These are phyloP conservation scores for Podospora didyma DNA, from an alignment of 495 filamentous ascomycete species.

Conservation along the genomic window DNA sequence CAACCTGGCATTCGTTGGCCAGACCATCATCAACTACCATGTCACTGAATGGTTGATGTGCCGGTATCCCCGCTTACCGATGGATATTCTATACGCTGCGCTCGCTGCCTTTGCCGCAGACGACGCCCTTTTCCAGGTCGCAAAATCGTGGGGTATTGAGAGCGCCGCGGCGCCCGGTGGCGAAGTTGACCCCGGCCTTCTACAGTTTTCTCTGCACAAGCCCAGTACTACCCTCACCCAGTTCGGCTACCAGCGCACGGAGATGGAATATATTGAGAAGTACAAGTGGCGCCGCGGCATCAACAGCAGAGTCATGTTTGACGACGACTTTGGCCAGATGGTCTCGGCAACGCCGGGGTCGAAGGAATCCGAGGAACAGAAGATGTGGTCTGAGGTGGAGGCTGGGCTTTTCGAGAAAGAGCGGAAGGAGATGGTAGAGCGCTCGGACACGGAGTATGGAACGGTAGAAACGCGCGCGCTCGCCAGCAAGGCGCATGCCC, in stretches of 20 bases:
- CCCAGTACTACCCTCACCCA: conserved; percentile 50
- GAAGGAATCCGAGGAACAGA: background rate
- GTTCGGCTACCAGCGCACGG: conserved; percentile 39
- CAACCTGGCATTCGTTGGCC: conserved; percentile 75
- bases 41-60: conserved; percentile 81
- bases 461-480: conserved; percentile 23
- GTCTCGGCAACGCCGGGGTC: conserved; percentile 13
- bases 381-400: conserved; percentile 5
- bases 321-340: conserved; percentile 74
- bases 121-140: conserved; percentile 62
- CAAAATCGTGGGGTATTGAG: conserved; percentile 87
- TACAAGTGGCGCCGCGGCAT: conserved; percentile 66
- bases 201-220: conserved; percentile 67
- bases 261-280: conserved; percentile 32
- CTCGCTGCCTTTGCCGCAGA: conserved; percentile 77
- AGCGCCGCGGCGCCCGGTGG: conserved; percentile 73
- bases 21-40: conserved; percentile 79
- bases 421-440: conserved; percentile 1
- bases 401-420: background rate
- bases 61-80: conserved; percentile 84
- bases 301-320: conserved; percentile 66
- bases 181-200: conserved; percentile 89
- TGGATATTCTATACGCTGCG: conserved; percentile 74
- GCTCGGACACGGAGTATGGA: conserved; percentile 23
- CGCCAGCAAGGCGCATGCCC: conserved; percentile 42